These are phyloP conservation scores for Bryopsis sp. DNA, from an alignment of 139 green algal genomes.

Conservation along the genomic window DNA sequence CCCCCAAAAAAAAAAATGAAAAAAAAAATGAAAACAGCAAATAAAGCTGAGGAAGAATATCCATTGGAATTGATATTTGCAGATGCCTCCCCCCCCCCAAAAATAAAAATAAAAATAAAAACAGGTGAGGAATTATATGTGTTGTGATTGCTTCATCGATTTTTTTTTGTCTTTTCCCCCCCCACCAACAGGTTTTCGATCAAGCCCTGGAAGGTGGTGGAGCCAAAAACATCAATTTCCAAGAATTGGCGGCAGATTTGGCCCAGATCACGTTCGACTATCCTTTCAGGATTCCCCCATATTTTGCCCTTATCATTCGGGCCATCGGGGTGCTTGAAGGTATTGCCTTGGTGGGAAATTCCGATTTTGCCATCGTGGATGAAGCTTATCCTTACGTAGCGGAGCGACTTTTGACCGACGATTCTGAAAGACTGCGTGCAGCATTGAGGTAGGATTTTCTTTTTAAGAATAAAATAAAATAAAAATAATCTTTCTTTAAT, in stretches of 20 bases:
- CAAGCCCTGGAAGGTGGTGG: conserved; percentile 79
- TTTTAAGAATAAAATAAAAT: not conserved
- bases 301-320: conserved; percentile 88
- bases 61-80: too few species aligned
- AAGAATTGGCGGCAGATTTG: conserved; percentile 93
- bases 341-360: conserved; percentile 64
- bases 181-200: conserved; percentile 48
- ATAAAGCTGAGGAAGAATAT: too few species aligned
- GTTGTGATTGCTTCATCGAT: too few species aligned
- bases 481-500: too few species aligned
- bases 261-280: conserved; percentile 98
- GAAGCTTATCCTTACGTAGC: conserved; percentile 97
- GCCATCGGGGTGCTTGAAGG: conserved; percentile 85
- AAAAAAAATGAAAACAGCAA: not conserved
- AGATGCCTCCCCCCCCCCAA: too few species aligned
- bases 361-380: conserved; percentile 95
- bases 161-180: too few species aligned
- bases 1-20: too few species aligned
- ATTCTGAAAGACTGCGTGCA: conserved; percentile 70
- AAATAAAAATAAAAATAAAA: too few species aligned
- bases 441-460: conserved; percentile 23
- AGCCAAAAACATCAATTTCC: conserved; percentile 95
- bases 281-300: conserved; percentile 73
- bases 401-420: conserved; percentile 85
- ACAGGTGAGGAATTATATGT: too few species aligned